A percentile compares a stretch with the other conserved stretches of the same genome.
phyloP scores from a whole-genome alignment of 495 filamentous ascomycete genomes.

The Acidiella bohemica region DNA sequence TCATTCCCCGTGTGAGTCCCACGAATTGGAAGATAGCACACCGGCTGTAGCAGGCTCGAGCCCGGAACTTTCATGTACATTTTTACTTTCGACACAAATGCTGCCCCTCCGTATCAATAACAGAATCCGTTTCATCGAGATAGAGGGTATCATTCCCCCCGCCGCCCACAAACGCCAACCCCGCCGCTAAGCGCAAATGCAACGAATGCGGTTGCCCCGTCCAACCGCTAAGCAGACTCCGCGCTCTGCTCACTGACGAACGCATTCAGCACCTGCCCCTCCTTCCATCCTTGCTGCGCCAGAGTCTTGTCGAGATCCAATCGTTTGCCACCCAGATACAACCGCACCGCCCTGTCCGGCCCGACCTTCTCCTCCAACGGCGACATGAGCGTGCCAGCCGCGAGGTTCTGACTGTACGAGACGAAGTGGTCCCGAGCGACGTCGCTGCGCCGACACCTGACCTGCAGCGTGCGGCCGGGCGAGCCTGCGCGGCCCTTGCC shows the following conservation, averaged over 20 bases:
- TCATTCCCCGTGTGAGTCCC: no score
- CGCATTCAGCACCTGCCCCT: slow-evolving; percentile 66
- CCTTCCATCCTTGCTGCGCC: slow-evolving; percentile 57
- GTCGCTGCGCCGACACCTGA: slow-evolving; percentile 57
- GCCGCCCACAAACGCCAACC: no score
- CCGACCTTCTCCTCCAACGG: slow-evolving; percentile 49
- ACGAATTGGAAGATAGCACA: no score
- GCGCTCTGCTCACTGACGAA: slow-evolving; percentile 45
- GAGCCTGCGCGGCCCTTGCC: slow-evolving; percentile 25
- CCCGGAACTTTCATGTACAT: no score
- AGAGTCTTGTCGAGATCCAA: slow-evolving; percentile 54
- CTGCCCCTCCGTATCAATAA: no score
- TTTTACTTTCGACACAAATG: no score
- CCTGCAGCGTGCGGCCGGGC: slow-evolving; percentile 39
- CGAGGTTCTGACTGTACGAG: slow-evolving; percentile 45
- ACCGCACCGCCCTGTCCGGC: slow-evolving; percentile 44
- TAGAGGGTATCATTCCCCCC: no score
- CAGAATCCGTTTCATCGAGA: no score
- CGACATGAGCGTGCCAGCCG: slow-evolving; percentile 45
- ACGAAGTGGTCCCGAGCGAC: slow-evolving; percentile 51
- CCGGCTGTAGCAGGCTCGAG: no score
- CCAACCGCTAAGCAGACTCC: no score
- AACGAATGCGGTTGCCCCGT: no score
- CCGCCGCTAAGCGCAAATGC: no score
- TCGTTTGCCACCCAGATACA: slow-evolving; percentile 69